These are phyloP conservation scores for Apophysomyces elegans DNA, from an alignment of 371 early-diverging fungal species.

Conservation along the genomic window DNA sequence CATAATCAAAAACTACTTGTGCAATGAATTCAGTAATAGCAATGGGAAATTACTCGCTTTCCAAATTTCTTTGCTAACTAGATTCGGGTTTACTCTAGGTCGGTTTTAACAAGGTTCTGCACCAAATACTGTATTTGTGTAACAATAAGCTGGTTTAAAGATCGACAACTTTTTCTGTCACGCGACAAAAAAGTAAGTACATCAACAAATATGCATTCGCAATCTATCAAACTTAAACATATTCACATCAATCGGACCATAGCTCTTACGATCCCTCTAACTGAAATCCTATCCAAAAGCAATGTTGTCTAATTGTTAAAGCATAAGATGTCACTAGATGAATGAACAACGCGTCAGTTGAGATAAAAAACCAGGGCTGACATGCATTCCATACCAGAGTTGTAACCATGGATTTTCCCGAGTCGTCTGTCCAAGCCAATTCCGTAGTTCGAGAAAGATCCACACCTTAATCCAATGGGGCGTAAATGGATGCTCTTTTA, in stretches of 20 bases:
- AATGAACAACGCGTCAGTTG: neutral
- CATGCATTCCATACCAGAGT: slow-evolving; percentile 37
- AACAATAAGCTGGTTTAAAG: too few species aligned
- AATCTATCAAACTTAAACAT: too few species aligned
- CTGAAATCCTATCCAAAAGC: neutral
- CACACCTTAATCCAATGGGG: slow-evolving; percentile 76
- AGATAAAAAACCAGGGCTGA: neutral
- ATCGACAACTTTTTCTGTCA: too few species aligned
- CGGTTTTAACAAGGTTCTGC: too few species aligned
- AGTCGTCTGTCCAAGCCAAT: slow-evolving; percentile 54
- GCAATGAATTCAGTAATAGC: too few species aligned
- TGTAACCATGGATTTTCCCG: slow-evolving; percentile 55
- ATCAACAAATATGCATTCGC: too few species aligned
- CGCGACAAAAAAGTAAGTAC: too few species aligned
- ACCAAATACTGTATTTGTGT: too few species aligned
- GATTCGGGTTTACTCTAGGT: too few species aligned
- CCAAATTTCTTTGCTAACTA: too few species aligned
- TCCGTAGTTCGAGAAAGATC: slow-evolving; percentile 77
- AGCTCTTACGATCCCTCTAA: neutral
- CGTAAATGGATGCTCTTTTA: slow-evolving; percentile 48
- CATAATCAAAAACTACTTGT: too few species aligned
- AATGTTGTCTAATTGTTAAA: neutral
- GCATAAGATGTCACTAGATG: slow-evolving; percentile 8
- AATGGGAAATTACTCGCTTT: too few species aligned
- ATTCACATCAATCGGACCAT: neutral